Conservation (phyloP, 306 rosid species). For the Dalbergia cochinchinensis region DNA sequence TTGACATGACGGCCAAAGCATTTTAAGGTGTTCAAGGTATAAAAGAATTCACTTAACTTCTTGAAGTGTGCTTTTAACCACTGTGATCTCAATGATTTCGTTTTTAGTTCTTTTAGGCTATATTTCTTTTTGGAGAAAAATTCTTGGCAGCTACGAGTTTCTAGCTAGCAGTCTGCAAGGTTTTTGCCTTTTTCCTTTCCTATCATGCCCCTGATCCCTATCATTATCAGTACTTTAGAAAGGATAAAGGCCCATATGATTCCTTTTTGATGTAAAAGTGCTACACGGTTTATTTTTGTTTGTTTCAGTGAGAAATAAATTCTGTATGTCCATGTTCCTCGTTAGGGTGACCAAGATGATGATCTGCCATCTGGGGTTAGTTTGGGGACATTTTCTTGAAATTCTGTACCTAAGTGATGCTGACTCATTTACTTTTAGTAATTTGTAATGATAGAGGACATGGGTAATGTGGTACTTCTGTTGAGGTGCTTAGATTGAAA, state of each 20-base stretch:
- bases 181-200: slow-evolving; percentile 1
- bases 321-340: neutral
- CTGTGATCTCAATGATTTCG: neutral
- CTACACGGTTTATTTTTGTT: slow-evolving; percentile 17
- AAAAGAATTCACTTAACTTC: neutral
- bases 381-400: slow-evolving; percentile 9
- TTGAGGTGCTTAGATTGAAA: slow-evolving; percentile 29
- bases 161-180: neutral
- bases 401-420: slow-evolving; percentile 28
- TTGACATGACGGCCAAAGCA: neutral
- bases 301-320: slow-evolving; percentile 7
- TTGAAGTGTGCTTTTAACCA: neutral
- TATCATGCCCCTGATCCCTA: neutral
- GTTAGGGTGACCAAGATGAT: slow-evolving; percentile 29
- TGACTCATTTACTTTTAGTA: neutral
- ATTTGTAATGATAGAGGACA: slow-evolving; percentile 10
- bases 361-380: slow-evolving; percentile 13
- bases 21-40: neutral
- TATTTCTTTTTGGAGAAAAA: neutral
- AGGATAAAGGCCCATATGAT: neutral
- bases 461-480: slow-evolving; percentile 9
- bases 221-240: neutral
- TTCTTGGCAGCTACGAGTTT: neutral
- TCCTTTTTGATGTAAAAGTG: neutral
- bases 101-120: neutral